Evolutionary conservation across 345 rosid species (phyloP).

Genomic region (Sisymbrium irio): DNA sequence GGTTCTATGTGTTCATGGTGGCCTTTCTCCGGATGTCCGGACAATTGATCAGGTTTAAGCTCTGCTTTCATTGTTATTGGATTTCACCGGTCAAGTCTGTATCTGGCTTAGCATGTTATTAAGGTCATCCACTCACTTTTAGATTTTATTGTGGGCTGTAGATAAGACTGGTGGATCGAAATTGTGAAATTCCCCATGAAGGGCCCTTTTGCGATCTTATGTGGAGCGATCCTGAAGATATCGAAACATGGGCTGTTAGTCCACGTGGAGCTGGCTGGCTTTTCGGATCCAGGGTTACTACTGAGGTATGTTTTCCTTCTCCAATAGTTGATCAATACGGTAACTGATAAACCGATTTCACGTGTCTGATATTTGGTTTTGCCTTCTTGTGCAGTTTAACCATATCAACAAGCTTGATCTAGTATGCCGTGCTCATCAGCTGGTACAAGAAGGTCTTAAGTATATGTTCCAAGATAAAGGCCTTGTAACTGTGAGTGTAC

Average conservation of each 20-base stretch:
- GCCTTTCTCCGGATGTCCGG: constrained; percentile 97
- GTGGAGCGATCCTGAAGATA: constrained; percentile 99
- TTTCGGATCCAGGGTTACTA: constrained; percentile 95
- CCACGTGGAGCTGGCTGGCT: constrained; percentile 99
- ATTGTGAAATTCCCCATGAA: constrained; percentile 98
- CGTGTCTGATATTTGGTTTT: constrained; percentile 1
- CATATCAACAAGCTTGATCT: constrained; percentile 89
- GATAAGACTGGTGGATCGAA: constrained; percentile 93
- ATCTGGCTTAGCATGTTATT: constrained; percentile 13
- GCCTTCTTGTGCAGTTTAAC: constrained; percentile 63
- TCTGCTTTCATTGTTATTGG: not conserved
- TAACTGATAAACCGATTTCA: constrained; percentile 10
- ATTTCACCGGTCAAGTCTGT: not conserved
- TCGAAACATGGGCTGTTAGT: constrained; percentile 99
- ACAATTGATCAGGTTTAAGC: constrained; percentile 90
- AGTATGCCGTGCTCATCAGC: constrained; percentile 99
- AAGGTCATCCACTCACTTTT: constrained; percentile 12
- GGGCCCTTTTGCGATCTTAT: constrained; percentile 99
- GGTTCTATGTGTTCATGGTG: constrained; percentile 99
- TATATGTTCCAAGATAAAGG: constrained; percentile 99
- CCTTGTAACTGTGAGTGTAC: constrained; percentile 79
- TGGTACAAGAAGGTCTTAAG: constrained; percentile 99
- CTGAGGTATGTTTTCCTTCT: constrained; percentile 59
- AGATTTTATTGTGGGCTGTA: constrained; percentile 34
- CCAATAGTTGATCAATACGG: not conserved